These are phyloP conservation scores for Pythium catenulatum DNA, from an alignment of 352 stramenopile species.

Conservation along the genomic window DNA sequence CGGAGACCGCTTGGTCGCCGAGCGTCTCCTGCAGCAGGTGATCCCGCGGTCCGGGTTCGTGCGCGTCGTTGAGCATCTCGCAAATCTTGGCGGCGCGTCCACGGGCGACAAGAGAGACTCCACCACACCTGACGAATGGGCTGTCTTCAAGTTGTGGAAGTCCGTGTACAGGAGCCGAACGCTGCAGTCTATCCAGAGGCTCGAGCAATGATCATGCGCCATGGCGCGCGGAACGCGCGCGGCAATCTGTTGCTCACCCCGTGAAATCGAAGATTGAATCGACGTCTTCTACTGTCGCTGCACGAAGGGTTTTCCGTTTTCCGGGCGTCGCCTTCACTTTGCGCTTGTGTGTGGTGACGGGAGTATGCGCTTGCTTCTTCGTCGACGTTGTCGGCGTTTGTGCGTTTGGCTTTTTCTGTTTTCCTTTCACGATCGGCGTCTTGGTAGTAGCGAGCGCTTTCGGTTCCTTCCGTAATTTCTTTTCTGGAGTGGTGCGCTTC, in stretches of 20 bases:
- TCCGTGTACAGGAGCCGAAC: slow-evolving; percentile 75
- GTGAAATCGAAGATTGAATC: slow-evolving; percentile 77
- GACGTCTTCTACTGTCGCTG: too few relatives aligned
- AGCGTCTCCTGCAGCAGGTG: slow-evolving; percentile 63
- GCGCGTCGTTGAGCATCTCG: slow-evolving; percentile 71
- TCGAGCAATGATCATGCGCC: slow-evolving; percentile 41
- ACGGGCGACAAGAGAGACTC: background rate
- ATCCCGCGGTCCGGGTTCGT: slow-evolving; percentile 47
- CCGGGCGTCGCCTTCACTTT: slow-evolving; percentile 33
- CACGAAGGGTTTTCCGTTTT: too few relatives aligned
- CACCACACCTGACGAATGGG: slow-evolving; percentile 62
- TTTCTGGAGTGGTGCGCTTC: background rate
- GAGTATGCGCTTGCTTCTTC: background rate
- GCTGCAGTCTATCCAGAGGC: slow-evolving; percentile 62
- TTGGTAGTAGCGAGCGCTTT: background rate
- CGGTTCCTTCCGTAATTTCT: background rate
- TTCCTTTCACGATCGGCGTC: background rate
- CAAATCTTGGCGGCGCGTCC: slow-evolving; percentile 29
- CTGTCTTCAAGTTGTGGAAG: slow-evolving; percentile 78
- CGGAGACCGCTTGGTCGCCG: slow-evolving; percentile 68
- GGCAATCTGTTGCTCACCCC: slow-evolving; percentile 73
- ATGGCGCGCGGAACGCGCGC: too few relatives aligned
- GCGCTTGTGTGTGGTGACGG: slow-evolving; percentile 31
- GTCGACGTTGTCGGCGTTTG: too few relatives aligned
- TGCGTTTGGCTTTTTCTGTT: background rate